Conservation (phyloP, 768 basidiomycete genomes). For the Lactarius vividus region DNA sequence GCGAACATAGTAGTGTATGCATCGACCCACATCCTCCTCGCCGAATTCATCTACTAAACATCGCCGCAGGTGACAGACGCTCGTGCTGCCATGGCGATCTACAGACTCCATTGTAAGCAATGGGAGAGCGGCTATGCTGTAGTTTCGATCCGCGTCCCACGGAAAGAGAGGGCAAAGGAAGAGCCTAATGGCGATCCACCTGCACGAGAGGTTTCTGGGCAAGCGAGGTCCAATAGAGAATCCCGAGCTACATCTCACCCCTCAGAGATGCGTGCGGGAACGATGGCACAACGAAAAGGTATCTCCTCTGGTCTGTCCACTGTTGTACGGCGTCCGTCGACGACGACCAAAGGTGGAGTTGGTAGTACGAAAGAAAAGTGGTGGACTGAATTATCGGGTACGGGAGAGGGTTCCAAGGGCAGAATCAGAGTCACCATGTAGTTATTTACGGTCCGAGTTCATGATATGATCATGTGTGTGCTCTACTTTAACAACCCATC, state of each 20-base stretch:
- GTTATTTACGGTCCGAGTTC: background rate
- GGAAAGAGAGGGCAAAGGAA: slow-evolving; percentile 11
- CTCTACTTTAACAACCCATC: background rate
- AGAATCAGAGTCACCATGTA: slow-evolving; percentile 1
- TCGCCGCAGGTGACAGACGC: slow-evolving; percentile 78
- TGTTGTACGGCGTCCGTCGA: slow-evolving; percentile 10
- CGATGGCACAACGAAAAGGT: slow-evolving; percentile 14
- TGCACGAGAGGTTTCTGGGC: background rate
- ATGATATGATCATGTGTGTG: background rate
- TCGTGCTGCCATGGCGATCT: slow-evolving; percentile 93
- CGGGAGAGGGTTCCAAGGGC: slow-evolving; percentile 15
- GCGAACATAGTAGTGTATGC: slow-evolving; percentile 89
- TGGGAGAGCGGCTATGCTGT: slow-evolving; percentile 57
- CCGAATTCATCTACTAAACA: background rate
- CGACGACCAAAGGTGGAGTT: slow-evolving; percentile 1
- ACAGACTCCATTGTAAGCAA: slow-evolving; percentile 71
- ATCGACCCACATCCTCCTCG: background rate
- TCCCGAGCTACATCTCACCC: background rate
- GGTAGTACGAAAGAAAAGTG: slow-evolving; percentile 8
- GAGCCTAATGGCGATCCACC: slow-evolving; percentile 10
- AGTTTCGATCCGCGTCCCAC: slow-evolving; percentile 13
- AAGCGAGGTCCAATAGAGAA: background rate
- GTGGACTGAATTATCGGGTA: slow-evolving; percentile 22
- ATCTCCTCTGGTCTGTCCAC: slow-evolving; percentile 28
- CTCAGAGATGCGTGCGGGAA: background rate